These are phyloP conservation scores for Solanum infundibuliforme DNA, from an alignment of 257 asterid species.

Conservation along the genomic window DNA sequence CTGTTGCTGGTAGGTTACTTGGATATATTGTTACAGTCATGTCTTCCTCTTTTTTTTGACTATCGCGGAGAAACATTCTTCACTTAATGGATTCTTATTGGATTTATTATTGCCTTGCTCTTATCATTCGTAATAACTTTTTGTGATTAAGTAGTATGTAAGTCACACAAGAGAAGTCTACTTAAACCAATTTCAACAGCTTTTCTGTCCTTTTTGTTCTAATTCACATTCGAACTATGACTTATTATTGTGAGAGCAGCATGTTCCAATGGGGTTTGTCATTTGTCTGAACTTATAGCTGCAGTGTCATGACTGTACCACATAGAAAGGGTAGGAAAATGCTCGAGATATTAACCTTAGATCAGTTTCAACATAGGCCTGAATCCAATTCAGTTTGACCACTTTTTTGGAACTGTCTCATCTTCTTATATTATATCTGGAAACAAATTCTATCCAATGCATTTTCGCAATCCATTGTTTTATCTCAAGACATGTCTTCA, in stretches of 20 bases:
- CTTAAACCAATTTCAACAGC: not conserved
- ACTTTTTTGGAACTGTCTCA: not conserved
- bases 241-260: not conserved
- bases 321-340: not conserved
- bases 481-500: not conserved
- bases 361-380: not conserved
- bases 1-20: conserved; percentile 47
- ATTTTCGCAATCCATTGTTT: not conserved
- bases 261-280: not conserved
- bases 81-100: not conserved
- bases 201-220: not conserved
- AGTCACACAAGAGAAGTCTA: not conserved
- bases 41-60: not conserved
- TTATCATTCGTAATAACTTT: not conserved
- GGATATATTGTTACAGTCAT: not conserved
- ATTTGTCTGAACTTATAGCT: not conserved
- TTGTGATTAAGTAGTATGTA: not conserved
- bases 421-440: not conserved
- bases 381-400: not conserved
- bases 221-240: not conserved
- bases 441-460: not conserved
- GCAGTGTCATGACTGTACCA: not conserved
- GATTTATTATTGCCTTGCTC: not conserved
- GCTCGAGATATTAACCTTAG: not conserved
- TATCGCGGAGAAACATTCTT: not conserved